Base-by-base conservation (phyloP, 768 basidiomycete genomes). In the Amanita thiersii region DNA sequence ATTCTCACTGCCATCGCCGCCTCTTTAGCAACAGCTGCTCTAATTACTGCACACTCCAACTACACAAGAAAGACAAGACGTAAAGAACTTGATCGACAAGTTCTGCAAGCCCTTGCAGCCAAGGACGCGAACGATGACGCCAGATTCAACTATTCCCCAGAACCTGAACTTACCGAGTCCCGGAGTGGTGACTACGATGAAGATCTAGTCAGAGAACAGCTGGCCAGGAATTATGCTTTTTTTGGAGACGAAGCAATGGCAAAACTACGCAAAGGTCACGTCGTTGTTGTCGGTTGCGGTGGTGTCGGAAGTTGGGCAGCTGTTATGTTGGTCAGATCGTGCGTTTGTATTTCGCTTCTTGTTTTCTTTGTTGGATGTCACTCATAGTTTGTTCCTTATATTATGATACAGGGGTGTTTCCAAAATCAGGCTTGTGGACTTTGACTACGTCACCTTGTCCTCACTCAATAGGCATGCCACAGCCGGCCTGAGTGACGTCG, bases 281-380 rank as follows among this genome's bases (percentile, higher is more conserved):
- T 97, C 1, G 91, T 89, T 12, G 66, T 98, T 14, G 82, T 99
- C 2, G 96, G 96, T 4, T 90, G 92, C 50, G 96, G 96, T 44
- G 94, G 96, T 2, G 96, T 99, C 0, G 96, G 96, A 0, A 92
- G 88, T 55, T 94, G 91, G 88, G 86, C 81, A 26, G 91, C 92
- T 11, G 76, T 94, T 23, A 94, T 94, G 94, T 77, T 91, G 19
- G 82, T 79, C 33, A 67, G 92, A 57, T 92, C 90, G 86, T 92
- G 55, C 56, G 87, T 76, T 21, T 18, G 23, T 10, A 6, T 20
- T 18, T 9, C 38, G 26, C 30, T 19, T 10, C 26, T 33, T 11
- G 6, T 19, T 37, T 36, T 29, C 36, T 33, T 47, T 1, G 12
- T n/a, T 26, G 24, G 7, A 12, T 37, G 1, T 39, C 8, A 14